Conservation (phyloP, 805 yeast species). For the Ogataea salicorniae region DNA sequence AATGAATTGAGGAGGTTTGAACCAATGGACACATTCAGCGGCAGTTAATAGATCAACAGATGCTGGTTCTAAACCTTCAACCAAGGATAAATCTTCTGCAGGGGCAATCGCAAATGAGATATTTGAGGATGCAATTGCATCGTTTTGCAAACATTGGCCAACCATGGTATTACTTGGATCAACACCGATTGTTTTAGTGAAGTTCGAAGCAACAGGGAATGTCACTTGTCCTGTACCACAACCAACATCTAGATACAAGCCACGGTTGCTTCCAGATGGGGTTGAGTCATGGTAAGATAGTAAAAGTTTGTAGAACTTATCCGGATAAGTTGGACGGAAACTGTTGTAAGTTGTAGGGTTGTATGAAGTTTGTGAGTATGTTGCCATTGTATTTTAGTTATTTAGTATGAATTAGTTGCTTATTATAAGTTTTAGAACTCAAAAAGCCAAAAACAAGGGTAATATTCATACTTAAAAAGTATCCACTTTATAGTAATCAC, state of each 20-base stretch:
- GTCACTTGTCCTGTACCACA: conserved; percentile 81
- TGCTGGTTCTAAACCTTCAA: conserved; percentile 12
- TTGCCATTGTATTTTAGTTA: conserved; percentile 40
- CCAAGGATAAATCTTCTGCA: conserved; percentile 25
- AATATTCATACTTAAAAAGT: neutral
- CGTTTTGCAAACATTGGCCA: conserved; percentile 31
- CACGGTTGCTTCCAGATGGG: conserved; percentile 20
- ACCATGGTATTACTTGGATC: conserved; percentile 62
- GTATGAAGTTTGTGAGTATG: conserved; percentile 46
- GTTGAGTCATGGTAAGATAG: conserved; percentile 29
- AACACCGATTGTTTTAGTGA: conserved; percentile 52
- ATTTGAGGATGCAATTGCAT: neutral
- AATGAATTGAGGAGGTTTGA: conserved; percentile 37
- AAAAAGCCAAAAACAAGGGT: neutral
- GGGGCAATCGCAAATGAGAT: conserved; percentile 19
- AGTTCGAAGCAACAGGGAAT: conserved; percentile 40
- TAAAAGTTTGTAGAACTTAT: conserved; percentile 37
- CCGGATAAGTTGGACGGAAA: conserved; percentile 64
- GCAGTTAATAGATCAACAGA: conserved; percentile 62
- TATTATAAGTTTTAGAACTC: neutral
- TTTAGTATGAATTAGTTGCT: neutral
- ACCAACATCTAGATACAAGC: conserved; percentile 55
- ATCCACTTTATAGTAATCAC: too few relatives aligned
- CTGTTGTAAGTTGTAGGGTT: conserved; percentile 45
- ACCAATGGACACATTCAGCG: conserved; percentile 82